These are phyloP conservation scores for Polyplosphaeria fusca DNA, from an alignment of 495 filamentous ascomycete species.

Conservation along the genomic window DNA sequence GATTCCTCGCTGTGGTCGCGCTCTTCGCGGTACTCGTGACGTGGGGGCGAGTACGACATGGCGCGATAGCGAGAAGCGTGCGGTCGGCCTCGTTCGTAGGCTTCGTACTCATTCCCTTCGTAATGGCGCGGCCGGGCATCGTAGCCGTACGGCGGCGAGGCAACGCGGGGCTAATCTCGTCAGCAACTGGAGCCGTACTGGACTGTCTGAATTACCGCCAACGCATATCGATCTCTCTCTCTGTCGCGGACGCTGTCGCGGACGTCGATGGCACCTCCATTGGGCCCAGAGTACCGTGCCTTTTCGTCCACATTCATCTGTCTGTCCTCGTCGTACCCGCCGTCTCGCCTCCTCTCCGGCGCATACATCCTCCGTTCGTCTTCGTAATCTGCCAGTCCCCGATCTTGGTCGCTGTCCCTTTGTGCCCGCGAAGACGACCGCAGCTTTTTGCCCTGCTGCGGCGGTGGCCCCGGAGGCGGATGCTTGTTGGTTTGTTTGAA, in stretches of 20 bases:
- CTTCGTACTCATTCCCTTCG: too few relatives aligned
- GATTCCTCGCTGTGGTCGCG: background rate
- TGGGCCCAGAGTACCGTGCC: too few relatives aligned
- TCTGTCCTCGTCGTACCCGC: background rate
- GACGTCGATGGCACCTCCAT: too few relatives aligned
- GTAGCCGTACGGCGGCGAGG: background rate
- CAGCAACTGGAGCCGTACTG: too few relatives aligned
- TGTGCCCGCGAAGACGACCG: background rate
- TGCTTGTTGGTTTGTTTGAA: conserved; percentile 1
- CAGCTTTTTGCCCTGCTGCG: background rate
- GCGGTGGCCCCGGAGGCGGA: background rate
- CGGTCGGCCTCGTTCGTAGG: conserved; percentile 2
- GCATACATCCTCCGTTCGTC: conserved; percentile 1
- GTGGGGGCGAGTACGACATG: conserved; percentile 6
- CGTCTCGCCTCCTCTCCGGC: background rate
- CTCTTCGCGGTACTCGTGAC: background rate
- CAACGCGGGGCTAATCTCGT: conserved; percentile 2
- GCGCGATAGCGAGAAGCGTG: background rate
- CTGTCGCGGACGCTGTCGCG: too few relatives aligned
- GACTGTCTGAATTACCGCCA: too few relatives aligned
- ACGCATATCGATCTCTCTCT: too few relatives aligned
- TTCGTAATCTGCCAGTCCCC: background rate
- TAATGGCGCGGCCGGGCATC: too few relatives aligned
- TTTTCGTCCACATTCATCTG: too few relatives aligned
- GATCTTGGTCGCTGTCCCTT: background rate